Evolutionary conservation across 331 rosid species (phyloP).

Genomic region (Dryas integrifolia): DNA sequence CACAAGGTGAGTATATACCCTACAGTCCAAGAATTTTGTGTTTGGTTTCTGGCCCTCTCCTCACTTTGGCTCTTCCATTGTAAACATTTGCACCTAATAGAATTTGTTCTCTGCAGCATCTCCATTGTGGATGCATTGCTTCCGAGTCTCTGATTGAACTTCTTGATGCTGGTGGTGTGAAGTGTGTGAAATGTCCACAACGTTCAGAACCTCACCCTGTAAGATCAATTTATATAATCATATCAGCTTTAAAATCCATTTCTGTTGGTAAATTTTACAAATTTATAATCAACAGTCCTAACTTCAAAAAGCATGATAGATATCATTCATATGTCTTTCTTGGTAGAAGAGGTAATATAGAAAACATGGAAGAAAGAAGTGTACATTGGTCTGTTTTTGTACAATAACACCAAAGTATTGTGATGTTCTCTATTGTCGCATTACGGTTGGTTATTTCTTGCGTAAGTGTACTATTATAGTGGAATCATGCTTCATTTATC

Average conservation of each 20-base stretch:
- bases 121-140: slow-evolving; percentile 92
- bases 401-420: neutral
- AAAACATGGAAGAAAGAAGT: neutral
- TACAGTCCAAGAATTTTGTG: neutral
- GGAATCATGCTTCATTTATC: neutral
- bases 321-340: neutral
- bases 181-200: slow-evolving; percentile 65
- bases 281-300: neutral
- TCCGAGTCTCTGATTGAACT: slow-evolving; percentile 71
- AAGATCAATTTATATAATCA: slow-evolving; percentile 34
- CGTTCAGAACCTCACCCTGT: slow-evolving; percentile 49
- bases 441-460: slow-evolving; percentile 19
- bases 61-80: neutral
- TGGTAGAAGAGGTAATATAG: neutral
- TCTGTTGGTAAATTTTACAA: neutral
- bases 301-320: neutral
- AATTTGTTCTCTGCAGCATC: slow-evolving; percentile 55
- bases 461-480: slow-evolving; percentile 5
- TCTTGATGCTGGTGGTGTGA: slow-evolving; percentile 82
- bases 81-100: slow-evolving; percentile 10
- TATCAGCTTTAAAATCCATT: slow-evolving; percentile 6
- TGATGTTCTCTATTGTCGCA: neutral
- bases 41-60: neutral
- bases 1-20: slow-evolving; percentile 60
- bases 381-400: neutral